Evolutionary conservation across 2,329 filamentous ascomycete genomes (phyloP), one percentile per base, ranked within the genome.

Genomic region (Diaporthe vexans): DNA sequence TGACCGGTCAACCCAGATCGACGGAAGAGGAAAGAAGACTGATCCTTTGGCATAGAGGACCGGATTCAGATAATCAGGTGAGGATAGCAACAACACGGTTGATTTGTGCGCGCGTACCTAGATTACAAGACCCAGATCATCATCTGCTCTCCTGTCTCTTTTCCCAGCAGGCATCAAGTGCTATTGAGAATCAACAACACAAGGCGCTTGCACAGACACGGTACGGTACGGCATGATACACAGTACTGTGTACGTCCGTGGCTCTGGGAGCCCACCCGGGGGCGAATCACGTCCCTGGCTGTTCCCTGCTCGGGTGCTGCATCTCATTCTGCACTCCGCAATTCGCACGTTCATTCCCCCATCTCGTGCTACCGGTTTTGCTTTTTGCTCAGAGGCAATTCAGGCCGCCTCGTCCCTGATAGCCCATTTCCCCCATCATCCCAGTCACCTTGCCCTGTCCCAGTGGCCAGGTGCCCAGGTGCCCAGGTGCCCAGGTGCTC

Each of bases 301-400:
- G 35, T 24, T 33, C 43, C 51, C 52, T 33, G 59, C 71, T 68
- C 67, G 21, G 46, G 11, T 10, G 37, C 48, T 56, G 51, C 61
- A 54, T 57, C 57, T 63, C 57, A 63, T 29, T 19, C 37, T 40
- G 57, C 70, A 37, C 57, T 54, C 40, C 63, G 63, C 63, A 68
- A 68, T 68, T 26, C 63, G 63, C 63, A 68, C 63, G 63, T 68
- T 54, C 63, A 40, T 68, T 68, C 63, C 48, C 58, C 48, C 63
- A 68, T 68, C 29, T 54, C 63, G 11, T 54, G 63, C 48, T 68
- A 26, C 21, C n/a, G 7, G 17, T 52, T 68, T 68, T 68, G 63
- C 63, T 54, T 54, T 68, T 29, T 68, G 63, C 48, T 54, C 48
- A 54, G 46, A 67, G 63, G 63, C 63, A 67, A 67, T 67, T 67